Percentiles rank a stretch among this genome's conserved stretches.
Conservation (phyloP, 257 asterid species). For the Primulina eburnea region DNA sequence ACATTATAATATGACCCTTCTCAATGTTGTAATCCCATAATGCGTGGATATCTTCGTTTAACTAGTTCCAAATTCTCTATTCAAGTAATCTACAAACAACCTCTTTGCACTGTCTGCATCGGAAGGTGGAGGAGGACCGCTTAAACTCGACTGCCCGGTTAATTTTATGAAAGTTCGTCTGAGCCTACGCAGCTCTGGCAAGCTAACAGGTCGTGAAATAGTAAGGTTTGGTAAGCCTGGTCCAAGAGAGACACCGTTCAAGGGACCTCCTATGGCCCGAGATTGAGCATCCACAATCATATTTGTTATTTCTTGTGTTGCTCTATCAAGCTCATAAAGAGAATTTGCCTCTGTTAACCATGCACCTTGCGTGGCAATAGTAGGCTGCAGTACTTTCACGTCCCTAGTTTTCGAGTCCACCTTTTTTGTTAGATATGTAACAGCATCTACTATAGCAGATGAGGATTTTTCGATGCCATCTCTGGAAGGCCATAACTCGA, state of each 20-base stretch:
- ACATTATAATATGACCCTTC: not conserved
- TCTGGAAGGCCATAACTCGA: conserved; percentile 72
- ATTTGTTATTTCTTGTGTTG: conserved; percentile 76
- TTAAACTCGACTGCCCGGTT: conserved; percentile 88
- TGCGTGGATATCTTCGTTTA: conserved; percentile 20
- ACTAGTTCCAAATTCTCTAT: conserved; percentile 63
- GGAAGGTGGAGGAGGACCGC: conserved; percentile 90
- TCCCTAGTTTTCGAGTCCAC: conserved; percentile 85
- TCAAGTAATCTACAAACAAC: conserved; percentile 96
- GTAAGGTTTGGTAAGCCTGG: conserved; percentile 63
- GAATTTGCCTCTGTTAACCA: conserved; percentile 66
- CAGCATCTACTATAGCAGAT: conserved; percentile 65
- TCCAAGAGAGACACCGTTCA: conserved; percentile 58
- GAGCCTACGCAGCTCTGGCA: conserved; percentile 87
- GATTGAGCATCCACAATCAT: conserved; percentile 83
- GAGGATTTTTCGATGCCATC: conserved; percentile 65
- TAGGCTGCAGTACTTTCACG: conserved; percentile 81
- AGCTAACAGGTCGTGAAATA: conserved; percentile 64
- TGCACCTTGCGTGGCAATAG: conserved; percentile 85
- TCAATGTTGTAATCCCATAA: not conserved
- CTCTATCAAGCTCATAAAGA: conserved; percentile 86
- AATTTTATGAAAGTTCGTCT: conserved; percentile 78
- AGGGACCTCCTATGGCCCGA: conserved; percentile 65
- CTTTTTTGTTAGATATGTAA: conserved; percentile 67
- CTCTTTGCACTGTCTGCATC: conserved; percentile 87